These are phyloP conservation scores for Proliferodiscus dingleyae DNA, from an alignment of 2,329 filamentous ascomycete genomes.

Conservation along the genomic window DNA sequence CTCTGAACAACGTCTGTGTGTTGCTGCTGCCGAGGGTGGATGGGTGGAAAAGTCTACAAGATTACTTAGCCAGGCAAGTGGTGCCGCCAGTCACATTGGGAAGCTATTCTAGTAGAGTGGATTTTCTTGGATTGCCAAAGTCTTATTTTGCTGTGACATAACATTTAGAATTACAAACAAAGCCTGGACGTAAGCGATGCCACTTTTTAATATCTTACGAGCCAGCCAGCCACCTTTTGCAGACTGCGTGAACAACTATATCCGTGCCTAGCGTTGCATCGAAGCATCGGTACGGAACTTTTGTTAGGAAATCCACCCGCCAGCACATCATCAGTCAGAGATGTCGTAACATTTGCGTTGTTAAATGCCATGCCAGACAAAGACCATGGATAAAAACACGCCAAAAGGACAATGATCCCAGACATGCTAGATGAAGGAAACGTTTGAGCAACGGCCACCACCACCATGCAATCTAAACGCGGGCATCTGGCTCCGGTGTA, in stretches of 20 bases:
- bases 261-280: constrained; percentile 10
- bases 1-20: too few relatives aligned
- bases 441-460: constrained; percentile 23
- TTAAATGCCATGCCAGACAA: constrained; percentile 5
- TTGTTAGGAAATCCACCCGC: constrained; percentile 15
- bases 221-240: constrained; percentile 10
- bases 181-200: constrained; percentile 11
- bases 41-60: too few relatives aligned
- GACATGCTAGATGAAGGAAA: constrained; percentile 9
- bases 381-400: constrained; percentile 4
- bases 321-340: constrained; percentile 6
- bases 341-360: constrained; percentile 3
- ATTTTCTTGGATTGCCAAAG: constrained; percentile 9
- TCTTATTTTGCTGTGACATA: constrained; percentile 15
- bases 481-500: constrained; percentile 8
- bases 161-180: constrained; percentile 25
- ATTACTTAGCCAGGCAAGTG: too few relatives aligned
- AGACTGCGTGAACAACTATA: constrained; percentile 2
- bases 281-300: constrained; percentile 15
- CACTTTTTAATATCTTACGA: constrained; percentile 17
- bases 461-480: constrained; percentile 27
- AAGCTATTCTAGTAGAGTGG: too few relatives aligned
- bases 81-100: too few relatives aligned
- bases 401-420: constrained; percentile 3
- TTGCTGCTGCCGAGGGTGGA: too few relatives aligned